These are phyloP conservation scores for Metschnikowia gelsemii DNA, from an alignment of 805 yeast genomes.

Conservation along the genomic window DNA sequence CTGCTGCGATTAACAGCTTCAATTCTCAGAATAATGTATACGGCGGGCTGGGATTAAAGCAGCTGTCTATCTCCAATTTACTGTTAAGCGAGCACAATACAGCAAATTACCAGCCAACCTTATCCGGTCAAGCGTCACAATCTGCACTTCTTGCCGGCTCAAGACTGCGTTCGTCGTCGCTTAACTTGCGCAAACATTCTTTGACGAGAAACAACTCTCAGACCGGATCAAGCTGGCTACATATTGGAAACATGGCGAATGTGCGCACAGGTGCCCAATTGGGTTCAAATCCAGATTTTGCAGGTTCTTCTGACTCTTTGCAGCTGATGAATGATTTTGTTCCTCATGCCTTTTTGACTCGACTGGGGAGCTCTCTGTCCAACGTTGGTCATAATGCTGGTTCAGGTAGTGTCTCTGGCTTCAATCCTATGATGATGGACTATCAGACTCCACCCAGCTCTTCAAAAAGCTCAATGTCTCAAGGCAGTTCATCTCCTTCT, in stretches of 20 bases:
- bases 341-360: constrained; percentile 39
- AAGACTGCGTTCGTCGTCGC: constrained; percentile 38
- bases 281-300: constrained; percentile 22
- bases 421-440: constrained; percentile 41
- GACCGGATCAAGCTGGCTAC: constrained; percentile 40
- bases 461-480: constrained; percentile 31
- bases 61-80: constrained; percentile 41
- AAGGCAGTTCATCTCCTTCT: constrained; percentile 20
- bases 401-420: constrained; percentile 14
- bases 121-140: constrained; percentile 10
- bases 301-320: constrained; percentile 39
- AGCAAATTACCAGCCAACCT: constrained; percentile 27
- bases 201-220: constrained; percentile 43
- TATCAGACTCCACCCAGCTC: constrained; percentile 42
- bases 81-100: constrained; percentile 42
- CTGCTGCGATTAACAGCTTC: constrained; percentile 2
- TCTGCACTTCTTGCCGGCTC: constrained; percentile 18
- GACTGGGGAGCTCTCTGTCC: constrained; percentile 25
- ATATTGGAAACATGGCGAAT: constrained; percentile 42
- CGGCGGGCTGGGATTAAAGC: constrained; percentile 28
- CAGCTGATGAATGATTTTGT: constrained; percentile 46
- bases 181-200: constrained; percentile 43
- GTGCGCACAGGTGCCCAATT: constrained; percentile 26
- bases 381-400: constrained; percentile 15
- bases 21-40: constrained; percentile 11